Evolutionary conservation across 2,329 filamentous ascomycete species (phyloP).

Genomic region (Verticillium nubilum): DNA sequence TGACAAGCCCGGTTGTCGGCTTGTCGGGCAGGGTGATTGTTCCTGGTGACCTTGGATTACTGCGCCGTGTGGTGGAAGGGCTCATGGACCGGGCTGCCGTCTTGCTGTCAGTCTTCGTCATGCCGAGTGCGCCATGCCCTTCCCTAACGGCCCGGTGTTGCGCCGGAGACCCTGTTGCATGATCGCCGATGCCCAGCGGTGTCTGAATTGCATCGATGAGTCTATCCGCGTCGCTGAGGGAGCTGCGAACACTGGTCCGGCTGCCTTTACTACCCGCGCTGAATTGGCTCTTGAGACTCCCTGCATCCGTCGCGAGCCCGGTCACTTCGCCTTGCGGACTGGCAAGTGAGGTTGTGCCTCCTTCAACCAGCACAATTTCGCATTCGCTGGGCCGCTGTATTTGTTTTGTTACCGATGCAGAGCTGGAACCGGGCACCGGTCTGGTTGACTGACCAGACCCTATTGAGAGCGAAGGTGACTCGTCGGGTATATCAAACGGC

Average conservation of each 20-base stretch:
- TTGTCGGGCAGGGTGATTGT: conserved; percentile 14
- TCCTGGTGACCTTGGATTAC: conserved; percentile 11
- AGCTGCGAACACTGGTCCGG: conserved; percentile 39
- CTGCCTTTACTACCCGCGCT: conserved; percentile 34
- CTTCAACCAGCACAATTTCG: conserved; percentile 59
- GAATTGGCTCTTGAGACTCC: conserved; percentile 23
- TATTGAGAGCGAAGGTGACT: conserved; percentile 20
- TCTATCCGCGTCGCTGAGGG: conserved; percentile 59
- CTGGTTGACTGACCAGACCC: conserved; percentile 9
- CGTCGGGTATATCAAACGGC: conserved; percentile 60
- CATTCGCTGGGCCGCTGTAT: conserved; percentile 28
- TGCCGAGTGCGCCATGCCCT: neutral
- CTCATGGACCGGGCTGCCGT: neutral
- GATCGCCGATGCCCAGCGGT: conserved; percentile 34
- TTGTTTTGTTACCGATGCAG: conserved; percentile 23
- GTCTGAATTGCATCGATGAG: conserved; percentile 68
- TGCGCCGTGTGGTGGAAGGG: neutral
- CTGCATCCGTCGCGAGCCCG: conserved; percentile 12
- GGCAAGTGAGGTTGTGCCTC: conserved; percentile 23
- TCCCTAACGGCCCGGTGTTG: conserved; percentile 15
- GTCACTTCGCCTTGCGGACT: neutral
- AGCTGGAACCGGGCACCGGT: conserved; percentile 17
- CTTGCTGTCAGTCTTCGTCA: neutral
- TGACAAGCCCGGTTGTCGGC: conserved; percentile 27
- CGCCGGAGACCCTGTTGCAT: neutral